A percentile compares a stretch with the other conserved stretches of the same genome.
Conservation (phyloP, 75 land plant species). For the Pinus tabuliformis region DNA sequence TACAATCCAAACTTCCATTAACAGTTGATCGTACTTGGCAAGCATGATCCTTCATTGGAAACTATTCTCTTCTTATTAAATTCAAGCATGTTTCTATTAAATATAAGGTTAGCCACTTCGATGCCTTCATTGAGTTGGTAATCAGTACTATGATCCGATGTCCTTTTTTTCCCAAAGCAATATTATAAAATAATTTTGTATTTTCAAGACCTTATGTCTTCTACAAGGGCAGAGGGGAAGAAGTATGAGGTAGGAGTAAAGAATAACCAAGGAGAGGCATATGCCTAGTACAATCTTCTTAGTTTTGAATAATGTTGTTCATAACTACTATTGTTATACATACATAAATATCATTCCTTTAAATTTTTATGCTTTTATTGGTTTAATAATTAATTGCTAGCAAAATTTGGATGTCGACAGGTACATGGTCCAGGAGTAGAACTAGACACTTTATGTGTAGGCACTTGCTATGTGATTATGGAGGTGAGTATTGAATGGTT, state of each 20-base stretch:
- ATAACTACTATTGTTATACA: background rate
- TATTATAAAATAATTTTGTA: background rate
- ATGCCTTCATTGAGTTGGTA: background rate
- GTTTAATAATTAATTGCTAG: background rate
- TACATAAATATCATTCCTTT: background rate
- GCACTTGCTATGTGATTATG: constrained; percentile 78
- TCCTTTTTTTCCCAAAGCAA: background rate
- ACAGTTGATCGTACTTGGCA: background rate
- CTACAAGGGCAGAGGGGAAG: background rate
- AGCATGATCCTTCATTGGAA: background rate
- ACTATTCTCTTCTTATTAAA: too few relatives aligned
- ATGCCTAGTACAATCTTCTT: background rate
- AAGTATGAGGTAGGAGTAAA: background rate
- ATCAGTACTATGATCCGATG: background rate
- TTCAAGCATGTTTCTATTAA: background rate
- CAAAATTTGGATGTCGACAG: constrained; percentile 19
- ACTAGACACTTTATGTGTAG: constrained; percentile 91
- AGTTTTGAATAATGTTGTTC: background rate
- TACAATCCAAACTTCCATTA: background rate
- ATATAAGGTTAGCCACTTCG: background rate
- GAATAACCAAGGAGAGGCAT: background rate
- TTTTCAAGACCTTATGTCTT: background rate
- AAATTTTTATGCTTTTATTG: background rate
- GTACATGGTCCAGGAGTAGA: constrained; percentile 96
- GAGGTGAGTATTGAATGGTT: constrained; percentile 48